Conservation (phyloP, 1,284 basidiomycete genomes). For the Ceratobasidium sp. region DNA sequence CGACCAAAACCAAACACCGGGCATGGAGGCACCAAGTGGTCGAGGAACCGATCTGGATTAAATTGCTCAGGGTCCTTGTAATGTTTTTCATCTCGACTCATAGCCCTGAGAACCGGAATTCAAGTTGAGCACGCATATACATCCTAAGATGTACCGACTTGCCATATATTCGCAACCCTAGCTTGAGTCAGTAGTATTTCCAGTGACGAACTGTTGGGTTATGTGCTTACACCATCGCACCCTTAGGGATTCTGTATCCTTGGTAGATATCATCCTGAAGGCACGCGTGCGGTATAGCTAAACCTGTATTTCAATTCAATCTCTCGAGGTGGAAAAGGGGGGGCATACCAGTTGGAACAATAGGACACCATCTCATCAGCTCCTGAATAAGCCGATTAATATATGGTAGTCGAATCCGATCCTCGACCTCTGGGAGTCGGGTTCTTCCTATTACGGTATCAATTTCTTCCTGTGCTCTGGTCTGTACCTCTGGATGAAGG, state of each 20-base stretch:
- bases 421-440: slow-evolving; percentile 36
- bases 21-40: slow-evolving; percentile 27
- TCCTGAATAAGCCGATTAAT: slow-evolving; percentile 39
- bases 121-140: not conserved
- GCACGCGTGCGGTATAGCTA: slow-evolving; percentile 49
- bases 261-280: slow-evolving; percentile 49
- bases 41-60: slow-evolving; percentile 54
- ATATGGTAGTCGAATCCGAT: slow-evolving; percentile 39
- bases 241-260: slow-evolving; percentile 51
- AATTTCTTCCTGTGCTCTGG: no score
- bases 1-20: slow-evolving; percentile 20
- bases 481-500: slow-evolving; percentile 40
- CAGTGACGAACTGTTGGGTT: slow-evolving; percentile 2
- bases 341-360: slow-evolving; percentile 5
- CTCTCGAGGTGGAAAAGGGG: not conserved
- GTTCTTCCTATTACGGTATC: slow-evolving; percentile 36
- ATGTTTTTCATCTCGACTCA: slow-evolving; percentile 53
- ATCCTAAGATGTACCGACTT: slow-evolving; percentile 20
- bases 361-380: slow-evolving; percentile 41
- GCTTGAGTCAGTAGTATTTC: slow-evolving; percentile 40
- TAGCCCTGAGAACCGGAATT: slow-evolving; percentile 53
- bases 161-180: slow-evolving; percentile 58
- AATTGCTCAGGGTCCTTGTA: slow-evolving; percentile 56
- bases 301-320: slow-evolving; percentile 1
- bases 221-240: slow-evolving; percentile 37